These are phyloP conservation scores for Sutorius eximius DNA, from an alignment of 1,284 basidiomycete genomes.

Conservation along the genomic window DNA sequence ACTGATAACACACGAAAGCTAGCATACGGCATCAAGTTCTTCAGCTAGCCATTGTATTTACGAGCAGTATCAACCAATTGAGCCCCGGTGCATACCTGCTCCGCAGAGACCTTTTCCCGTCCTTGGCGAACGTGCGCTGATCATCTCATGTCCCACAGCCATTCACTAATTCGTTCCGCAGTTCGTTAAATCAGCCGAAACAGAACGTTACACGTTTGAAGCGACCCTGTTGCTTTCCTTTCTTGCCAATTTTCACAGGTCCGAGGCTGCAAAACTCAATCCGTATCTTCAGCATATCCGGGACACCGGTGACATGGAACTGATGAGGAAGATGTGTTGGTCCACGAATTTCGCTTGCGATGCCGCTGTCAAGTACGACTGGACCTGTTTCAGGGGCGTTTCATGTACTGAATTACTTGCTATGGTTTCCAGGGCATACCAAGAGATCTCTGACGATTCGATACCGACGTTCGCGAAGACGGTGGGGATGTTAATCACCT, in stretches of 20 bases:
- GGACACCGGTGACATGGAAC: conserved; percentile 44
- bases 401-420: neutral
- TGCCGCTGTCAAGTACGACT: conserved; percentile 49
- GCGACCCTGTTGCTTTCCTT: conserved; percentile 55
- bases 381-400: neutral
- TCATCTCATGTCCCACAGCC: neutral
- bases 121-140: conserved; percentile 46
- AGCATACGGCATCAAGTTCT: conserved; percentile 52
- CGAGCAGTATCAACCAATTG: conserved; percentile 57
- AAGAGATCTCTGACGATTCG: conserved; percentile 51
- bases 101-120: conserved; percentile 56
- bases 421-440: conserved; percentile 48
- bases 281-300: conserved; percentile 56
- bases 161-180: conserved; percentile 23
- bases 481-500: conserved; percentile 50
- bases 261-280: conserved; percentile 64
- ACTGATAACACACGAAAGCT: conserved; percentile 35
- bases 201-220: conserved; percentile 56
- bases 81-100: conserved; percentile 71
- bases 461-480: conserved; percentile 48
- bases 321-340: conserved; percentile 59
- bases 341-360: conserved; percentile 52
- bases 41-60: conserved; percentile 55
- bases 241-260: conserved; percentile 67
- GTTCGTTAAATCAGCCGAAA: conserved; percentile 56